Evolutionary conservation across 2,329 filamentous ascomycete species (phyloP).

Genomic region (Ophiostoma pallidulum): DNA sequence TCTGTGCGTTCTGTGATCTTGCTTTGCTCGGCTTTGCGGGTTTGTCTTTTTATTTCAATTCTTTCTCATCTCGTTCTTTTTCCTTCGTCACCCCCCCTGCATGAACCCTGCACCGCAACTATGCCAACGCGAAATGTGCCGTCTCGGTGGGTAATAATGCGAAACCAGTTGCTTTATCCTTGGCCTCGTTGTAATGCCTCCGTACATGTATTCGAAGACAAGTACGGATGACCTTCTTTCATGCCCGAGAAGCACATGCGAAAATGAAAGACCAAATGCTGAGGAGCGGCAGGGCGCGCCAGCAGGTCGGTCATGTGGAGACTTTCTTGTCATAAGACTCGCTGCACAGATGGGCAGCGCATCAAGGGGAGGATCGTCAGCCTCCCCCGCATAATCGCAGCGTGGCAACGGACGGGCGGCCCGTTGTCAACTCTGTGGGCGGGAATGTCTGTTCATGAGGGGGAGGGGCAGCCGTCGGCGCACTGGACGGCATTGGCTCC

Average conservation of each 20-base stretch:
- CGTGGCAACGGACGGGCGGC: constrained; percentile 1
- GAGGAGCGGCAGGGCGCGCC: not conserved
- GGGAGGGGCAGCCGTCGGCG: too few species aligned
- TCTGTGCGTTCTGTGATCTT: too few species aligned
- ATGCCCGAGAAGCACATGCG: not conserved
- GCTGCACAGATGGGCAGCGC: not conserved
- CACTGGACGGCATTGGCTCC: too few species aligned
- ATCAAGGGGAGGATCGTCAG: not conserved
- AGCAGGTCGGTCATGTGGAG: constrained; percentile 1
- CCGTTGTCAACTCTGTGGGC: not conserved
- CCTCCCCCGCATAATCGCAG: not conserved
- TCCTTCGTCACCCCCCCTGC: too few species aligned
- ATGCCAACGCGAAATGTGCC: not conserved
- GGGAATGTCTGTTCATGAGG: too few species aligned
- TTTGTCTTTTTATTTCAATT: too few species aligned
- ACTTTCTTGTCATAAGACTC: not conserved
- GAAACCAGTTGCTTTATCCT: not conserved
- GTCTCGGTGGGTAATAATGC: not conserved
- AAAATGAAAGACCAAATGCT: constrained; percentile 1
- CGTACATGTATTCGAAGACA: not conserved
- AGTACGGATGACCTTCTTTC: too few species aligned
- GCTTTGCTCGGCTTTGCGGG: too few species aligned
- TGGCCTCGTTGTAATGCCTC: too few species aligned
- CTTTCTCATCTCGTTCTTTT: too few species aligned
- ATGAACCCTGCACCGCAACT: not conserved